Percentiles rank a stretch among this genome's conserved stretches.
Evolutionary conservation across 192 early-diverging fungal genomes (phyloP).

Genomic region (Powellomyces hirtus): DNA sequence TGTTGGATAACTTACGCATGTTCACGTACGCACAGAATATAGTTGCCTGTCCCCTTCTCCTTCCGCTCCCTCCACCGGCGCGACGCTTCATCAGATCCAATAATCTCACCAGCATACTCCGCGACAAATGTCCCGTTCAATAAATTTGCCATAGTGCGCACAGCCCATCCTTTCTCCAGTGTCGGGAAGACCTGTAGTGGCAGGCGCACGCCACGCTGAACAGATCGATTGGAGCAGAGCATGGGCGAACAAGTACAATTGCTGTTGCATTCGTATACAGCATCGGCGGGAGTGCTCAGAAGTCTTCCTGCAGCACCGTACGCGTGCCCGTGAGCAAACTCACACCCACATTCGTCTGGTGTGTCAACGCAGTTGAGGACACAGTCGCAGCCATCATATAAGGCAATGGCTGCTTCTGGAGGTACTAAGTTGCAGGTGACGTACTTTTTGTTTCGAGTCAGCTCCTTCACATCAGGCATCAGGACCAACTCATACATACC

Average conservation of each 20-base stretch:
- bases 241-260: constrained; percentile 29
- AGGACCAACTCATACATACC: no score
- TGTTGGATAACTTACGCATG: constrained; percentile 21
- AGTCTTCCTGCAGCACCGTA: not conserved
- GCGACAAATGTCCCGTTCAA: constrained; percentile 24
- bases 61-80: constrained; percentile 26
- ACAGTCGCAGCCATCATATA: constrained; percentile 18
- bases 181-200: constrained; percentile 8
- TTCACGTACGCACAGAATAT: constrained; percentile 38
- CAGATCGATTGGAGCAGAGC: constrained; percentile 37
- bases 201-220: constrained; percentile 15
- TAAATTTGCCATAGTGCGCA: constrained; percentile 8
- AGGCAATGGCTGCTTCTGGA: not conserved
- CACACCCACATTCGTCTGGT: not conserved
- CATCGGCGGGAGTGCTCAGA: not conserved
- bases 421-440: not conserved
- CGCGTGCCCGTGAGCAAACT: not conserved
- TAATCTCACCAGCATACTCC: constrained; percentile 40
- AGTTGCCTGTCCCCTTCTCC: constrained; percentile 7
- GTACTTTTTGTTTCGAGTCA: no score
- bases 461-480: no score
- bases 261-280: constrained; percentile 42
- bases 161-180: constrained; percentile 14
- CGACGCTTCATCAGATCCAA: constrained; percentile 30
- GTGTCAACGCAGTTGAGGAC: not conserved